phyloP scores from a whole-genome alignment of 352 stramenopile species.

The Pythium oligandrum region DNA sequence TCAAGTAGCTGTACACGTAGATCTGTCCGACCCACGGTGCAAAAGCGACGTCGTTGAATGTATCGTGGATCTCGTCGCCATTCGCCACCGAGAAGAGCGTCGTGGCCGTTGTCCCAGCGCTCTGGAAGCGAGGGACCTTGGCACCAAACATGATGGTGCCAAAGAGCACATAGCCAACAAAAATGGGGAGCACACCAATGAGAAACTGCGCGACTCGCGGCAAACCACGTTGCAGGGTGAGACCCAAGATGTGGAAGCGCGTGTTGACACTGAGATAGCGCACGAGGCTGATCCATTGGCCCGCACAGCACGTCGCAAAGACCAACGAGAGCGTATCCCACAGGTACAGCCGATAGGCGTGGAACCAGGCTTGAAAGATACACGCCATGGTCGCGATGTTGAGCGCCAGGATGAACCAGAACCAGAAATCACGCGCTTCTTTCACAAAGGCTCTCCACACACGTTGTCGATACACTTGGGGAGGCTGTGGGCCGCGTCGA shows the following conservation, averaged over 20 bases:
- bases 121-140: constrained; percentile 75
- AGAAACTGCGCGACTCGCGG: constrained; percentile 77
- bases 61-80: constrained; percentile 85
- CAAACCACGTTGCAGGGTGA: constrained; percentile 63
- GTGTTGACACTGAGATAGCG: constrained; percentile 67
- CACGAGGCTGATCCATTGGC: constrained; percentile 76
- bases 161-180: constrained; percentile 83
- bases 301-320: constrained; percentile 60
- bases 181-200: constrained; percentile 77
- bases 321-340: constrained; percentile 49
- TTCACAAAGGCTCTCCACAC: constrained; percentile 15
- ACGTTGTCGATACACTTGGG: constrained; percentile 12
- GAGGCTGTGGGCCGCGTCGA: constrained; percentile 5
- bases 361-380: constrained; percentile 43
- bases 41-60: constrained; percentile 67
- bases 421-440: constrained; percentile 54
- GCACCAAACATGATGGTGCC: constrained; percentile 84
- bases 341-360: constrained; percentile 49
- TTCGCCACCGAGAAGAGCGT: constrained; percentile 86
- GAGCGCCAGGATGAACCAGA: constrained; percentile 45
- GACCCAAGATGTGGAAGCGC: constrained; percentile 70
- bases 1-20: constrained; percentile 85
- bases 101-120: constrained; percentile 49
- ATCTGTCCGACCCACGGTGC: constrained; percentile 75
- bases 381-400: constrained; percentile 53